Base-by-base conservation (phyloP, 371 early-diverging fungal species). In the Thermomucor indicae-seudaticae region DNA sequence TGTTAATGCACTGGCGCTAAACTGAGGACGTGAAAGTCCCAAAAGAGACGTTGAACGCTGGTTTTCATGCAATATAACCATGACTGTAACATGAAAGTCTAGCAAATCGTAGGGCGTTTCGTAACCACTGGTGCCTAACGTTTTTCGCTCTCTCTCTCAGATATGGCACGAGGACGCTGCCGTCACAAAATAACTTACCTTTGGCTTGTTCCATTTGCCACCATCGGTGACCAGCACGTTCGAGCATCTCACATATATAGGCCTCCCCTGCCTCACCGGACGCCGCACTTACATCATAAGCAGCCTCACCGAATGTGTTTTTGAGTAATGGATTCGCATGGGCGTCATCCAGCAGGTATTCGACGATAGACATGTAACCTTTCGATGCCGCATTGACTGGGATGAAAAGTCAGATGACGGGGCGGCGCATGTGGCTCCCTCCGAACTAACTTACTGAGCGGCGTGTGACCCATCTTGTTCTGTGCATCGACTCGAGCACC, bases 211-310 rank as follows among this genome's bases (percentile, higher is more conserved):
- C 60, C 54, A 60, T 56, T 6, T 53, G 55, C 69, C 71, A 75
- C 69, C 69, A 71, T 6, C 55, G 29, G 16, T 53, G 70, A 20
- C 84, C 88, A 8, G 84, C 78, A 27, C 62, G 75, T 45, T 83
- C 75, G 10, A 88, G 67, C 60, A 88, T 66, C 34, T 83, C 81
- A 59, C 89, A 89, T 29, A 89, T 75, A 55, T 84, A 76, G 1
- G 75, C 68, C 49, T 72, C 65, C 2, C 71, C 65, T 5, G 82
- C 72, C 46, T 84, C 64, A 43, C 78, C 77, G 16, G 67, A 55
- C 25, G 79, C 79, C 0, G 91, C 90, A 19, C 91, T 91, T 20
- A 85, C 82, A 63, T 91, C 91, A 64, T 90, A 89, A 0, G 93
- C 92, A 14, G 83, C 76, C 51, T 93, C 92, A 3, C 78, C 85